Base-by-base conservation (phyloP, 2,329 filamentous ascomycete genomes). In the Elsinoe necatrix region DNA sequence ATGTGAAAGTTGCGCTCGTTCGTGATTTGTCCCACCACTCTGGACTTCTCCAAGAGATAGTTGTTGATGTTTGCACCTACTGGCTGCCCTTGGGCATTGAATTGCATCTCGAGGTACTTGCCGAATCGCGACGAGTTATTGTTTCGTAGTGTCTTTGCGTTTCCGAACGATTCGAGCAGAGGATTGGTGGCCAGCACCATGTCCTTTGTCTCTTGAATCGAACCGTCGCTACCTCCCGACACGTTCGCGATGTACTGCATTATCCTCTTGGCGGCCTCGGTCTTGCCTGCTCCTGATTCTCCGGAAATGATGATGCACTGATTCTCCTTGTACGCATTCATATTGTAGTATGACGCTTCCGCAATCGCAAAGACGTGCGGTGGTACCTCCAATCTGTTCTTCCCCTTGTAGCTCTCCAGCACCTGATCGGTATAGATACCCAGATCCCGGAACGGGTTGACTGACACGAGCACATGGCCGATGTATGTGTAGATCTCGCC, bases 231-330 rank as follows among this genome's bases (percentile, higher is more conserved):
- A 61, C 90, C 89, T 41, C 90, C 91, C 1, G 93, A 97, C 7
- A 97, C 92, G 70, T 86, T 97, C 63, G 93, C 93, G 71, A 98
- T 97, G 74, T 98, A 98, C 75, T 98, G 93, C 92, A 98, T 98
- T 67, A 98, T 87, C 66, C 92, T 86, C 80, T 98, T 97, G 59
- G 93, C 93, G 4, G 93, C 93, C 73, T 98, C 93, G 12, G 93
- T 98, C 79, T 98, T 98, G 71, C 93, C 93, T 31, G 93, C 93
- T 69, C 93, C 93, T 2, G 93, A 97, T 75, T 98, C 93, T 69
- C 93, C 93, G 3, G 93, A 97, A 65, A 98, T 98, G 72, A 98
- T 98, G 64, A 98, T 92, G 75, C 93, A 97, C 72, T 98, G 93
- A 75, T 97, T 97, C 65, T 97, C 93, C 68, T 89, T 89, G 79